phyloP scores from a whole-genome alignment of 768 basidiomycete genomes.

The Cystobasidium tubakii region DNA sequence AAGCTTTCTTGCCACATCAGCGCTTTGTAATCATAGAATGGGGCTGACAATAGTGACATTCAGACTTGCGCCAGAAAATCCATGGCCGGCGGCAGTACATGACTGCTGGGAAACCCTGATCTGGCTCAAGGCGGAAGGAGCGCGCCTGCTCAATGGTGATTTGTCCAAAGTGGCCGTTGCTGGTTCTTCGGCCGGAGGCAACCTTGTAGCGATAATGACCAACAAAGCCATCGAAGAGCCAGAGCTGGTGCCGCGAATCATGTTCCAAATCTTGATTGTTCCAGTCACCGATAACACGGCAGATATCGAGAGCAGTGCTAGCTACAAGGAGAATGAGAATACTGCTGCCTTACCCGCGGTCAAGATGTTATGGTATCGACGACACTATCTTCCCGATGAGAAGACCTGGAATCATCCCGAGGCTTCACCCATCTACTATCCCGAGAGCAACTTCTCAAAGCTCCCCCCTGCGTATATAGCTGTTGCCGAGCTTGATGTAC shows the following conservation, averaged over 20 bases:
- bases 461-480: constrained; percentile 14
- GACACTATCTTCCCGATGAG: constrained; percentile 5
- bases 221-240: background rate
- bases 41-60: background rate
- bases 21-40: background rate
- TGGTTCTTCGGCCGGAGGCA: constrained; percentile 17
- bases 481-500: constrained; percentile 21
- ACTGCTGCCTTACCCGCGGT: constrained; percentile 17
- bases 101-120: constrained; percentile 12
- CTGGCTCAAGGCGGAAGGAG: constrained; percentile 16
- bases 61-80: constrained; percentile 25
- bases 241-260: background rate
- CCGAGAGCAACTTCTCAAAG: background rate
- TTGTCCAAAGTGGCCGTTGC: constrained; percentile 11
- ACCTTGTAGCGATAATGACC: constrained; percentile 10
- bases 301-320: background rate
- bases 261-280: constrained; percentile 3
- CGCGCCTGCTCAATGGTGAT: background rate
- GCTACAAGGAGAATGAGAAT: constrained; percentile 17
- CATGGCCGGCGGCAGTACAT: constrained; percentile 17
- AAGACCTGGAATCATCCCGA: background rate
- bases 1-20: background rate
- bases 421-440: constrained; percentile 13
- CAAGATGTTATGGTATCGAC: constrained; percentile 24
- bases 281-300: constrained; percentile 26